Evolutionary conservation across 192 early-diverging fungal genomes (phyloP), one percentile per base, ranked within the genome.

Genomic region (Backusella circina): DNA sequence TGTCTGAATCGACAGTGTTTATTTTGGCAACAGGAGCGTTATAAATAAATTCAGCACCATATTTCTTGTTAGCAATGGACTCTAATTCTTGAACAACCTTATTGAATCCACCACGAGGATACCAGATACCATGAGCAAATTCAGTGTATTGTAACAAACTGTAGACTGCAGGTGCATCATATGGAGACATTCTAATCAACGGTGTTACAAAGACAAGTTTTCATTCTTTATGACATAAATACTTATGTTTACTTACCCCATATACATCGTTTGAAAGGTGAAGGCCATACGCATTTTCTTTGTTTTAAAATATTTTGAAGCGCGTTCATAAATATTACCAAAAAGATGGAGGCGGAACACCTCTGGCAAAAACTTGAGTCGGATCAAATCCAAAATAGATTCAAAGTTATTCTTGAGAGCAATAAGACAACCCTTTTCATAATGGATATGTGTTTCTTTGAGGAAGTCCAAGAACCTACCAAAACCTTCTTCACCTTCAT

Each of bases 181-280:
- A 90, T 31, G 88, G 88, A 26, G 81, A 84, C 88, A 90, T 90
- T 30, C 82, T 83, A 71, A 38, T 31, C 3, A 39, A 72, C 10
- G 57, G n/a, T 26, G 47, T 66, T 23, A 36, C 37, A 54, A 23
- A 36, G 5, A 35, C 23, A 28, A 31, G 51, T 73, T 23, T 26
- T 4, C 16, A 21, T 47, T 21, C 18, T 51, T 12, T 26, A 67
- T 65, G 23, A 73, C 13, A 41, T 12, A 65, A 5, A 33, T 5
- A 64, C 2, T 10, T 18, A 32, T 41, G n/a, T 18, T 23, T 41
- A 33, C 75, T 74, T 77, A 83, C 82, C 88, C 87, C 88, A 90
- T 89, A 72, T 90, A 90, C 88, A 90, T 90, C 70, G 80, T 82
- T 71, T 90, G 88, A 65, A 90, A 89, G 9, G 87, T 88, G 72